Evolutionary conservation across 2,329 filamentous ascomycete species (phyloP).

Genomic region (Diaporthe australafricana): DNA sequence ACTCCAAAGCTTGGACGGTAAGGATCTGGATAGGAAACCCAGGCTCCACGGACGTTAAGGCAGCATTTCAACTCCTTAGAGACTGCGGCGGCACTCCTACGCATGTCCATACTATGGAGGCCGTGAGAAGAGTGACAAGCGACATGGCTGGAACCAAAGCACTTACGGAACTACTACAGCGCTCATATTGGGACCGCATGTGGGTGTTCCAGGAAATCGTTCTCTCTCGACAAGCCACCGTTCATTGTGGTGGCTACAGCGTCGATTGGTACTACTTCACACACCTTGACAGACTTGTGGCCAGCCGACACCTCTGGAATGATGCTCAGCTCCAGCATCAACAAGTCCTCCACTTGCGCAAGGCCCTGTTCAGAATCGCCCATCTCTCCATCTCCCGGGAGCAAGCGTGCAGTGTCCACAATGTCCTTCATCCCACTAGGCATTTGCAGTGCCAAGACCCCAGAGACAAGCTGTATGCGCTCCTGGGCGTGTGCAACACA

Average conservation of each 20-base stretch:
- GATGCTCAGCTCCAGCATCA: not conserved
- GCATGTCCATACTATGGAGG: too few species aligned
- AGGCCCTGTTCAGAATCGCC: not conserved
- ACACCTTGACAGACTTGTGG: not conserved
- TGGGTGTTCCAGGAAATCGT: constrained; percentile 8
- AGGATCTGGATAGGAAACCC: constrained; percentile 15
- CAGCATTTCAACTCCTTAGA: not conserved
- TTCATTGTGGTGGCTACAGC: not conserved
- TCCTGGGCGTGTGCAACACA: not conserved
- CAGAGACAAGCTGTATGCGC: not conserved
- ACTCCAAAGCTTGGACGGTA: not conserved
- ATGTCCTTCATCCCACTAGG: not conserved
- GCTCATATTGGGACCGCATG: not conserved
- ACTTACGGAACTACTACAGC: not conserved
- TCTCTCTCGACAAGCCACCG: not conserved
- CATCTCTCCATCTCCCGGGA: not conserved
- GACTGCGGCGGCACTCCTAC: not conserved
- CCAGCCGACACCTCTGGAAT: not conserved
- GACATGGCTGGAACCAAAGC: not conserved
- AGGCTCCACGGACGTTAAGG: not conserved
- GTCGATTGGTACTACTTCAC: not conserved
- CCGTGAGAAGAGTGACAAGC: not conserved
- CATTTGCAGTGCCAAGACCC: not conserved
- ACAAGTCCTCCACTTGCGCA: not conserved
- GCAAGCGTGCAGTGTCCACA: not conserved